phyloP scores from a whole-genome alignment of 306 rosid genomes.

The Casuarina equisetifolia region DNA sequence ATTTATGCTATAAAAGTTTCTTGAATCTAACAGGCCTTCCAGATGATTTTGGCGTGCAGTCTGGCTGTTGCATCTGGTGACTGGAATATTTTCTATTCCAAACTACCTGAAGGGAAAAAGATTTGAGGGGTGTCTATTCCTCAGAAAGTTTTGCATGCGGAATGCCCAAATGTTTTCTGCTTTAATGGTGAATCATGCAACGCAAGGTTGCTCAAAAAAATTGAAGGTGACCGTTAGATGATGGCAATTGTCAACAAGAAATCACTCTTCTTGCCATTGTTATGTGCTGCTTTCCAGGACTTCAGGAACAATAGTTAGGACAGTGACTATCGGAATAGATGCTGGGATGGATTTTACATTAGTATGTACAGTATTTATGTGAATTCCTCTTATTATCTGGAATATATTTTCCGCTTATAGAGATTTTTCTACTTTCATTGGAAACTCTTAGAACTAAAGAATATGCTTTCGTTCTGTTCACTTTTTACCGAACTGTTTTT shows the following conservation, averaged over 20 bases:
- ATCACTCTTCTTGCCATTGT: not conserved
- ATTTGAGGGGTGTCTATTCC: not conserved
- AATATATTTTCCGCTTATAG: too few relatives aligned
- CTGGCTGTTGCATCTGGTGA: not conserved
- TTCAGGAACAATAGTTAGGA: not conserved
- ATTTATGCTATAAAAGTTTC: not conserved
- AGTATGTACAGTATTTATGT: not conserved
- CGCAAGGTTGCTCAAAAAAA: not conserved
- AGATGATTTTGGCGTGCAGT: not conserved
- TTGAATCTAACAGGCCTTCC: not conserved
- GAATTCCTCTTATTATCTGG: not conserved
- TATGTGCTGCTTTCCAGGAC: not conserved
- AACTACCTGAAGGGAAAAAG: not conserved
- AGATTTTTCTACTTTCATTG: too few relatives aligned
- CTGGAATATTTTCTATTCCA: not conserved
- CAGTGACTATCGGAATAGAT: not conserved
- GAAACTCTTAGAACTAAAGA: too few relatives aligned
- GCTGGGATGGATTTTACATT: not conserved
- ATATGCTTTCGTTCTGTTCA: too few relatives aligned
- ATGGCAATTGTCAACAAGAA: not conserved
- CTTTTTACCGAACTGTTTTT: too few relatives aligned
- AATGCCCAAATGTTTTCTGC: not conserved
- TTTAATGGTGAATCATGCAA: not conserved
- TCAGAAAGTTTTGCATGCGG: not conserved
- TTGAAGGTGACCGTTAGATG: conserved; percentile 2